Conservation (phyloP, 805 yeast genomes). For the Pichia heedii region DNA sequence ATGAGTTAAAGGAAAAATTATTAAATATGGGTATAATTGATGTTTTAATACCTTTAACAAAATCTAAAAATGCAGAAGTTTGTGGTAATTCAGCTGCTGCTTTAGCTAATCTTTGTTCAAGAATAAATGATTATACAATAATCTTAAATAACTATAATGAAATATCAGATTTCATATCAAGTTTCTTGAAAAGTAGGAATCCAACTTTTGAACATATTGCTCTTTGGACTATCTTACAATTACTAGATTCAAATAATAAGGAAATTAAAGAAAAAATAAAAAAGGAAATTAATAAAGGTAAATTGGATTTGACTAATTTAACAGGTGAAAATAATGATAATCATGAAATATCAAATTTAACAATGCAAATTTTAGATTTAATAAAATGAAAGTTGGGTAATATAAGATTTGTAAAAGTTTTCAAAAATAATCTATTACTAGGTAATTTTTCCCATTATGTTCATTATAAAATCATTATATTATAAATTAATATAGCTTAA, state of each 20-base stretch:
- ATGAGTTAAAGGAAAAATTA: slow-evolving; percentile 79
- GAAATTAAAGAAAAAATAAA: slow-evolving; percentile 38
- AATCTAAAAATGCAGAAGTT: slow-evolving; percentile 82
- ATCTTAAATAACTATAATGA: slow-evolving; percentile 87
- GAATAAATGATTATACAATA: slow-evolving; percentile 74
- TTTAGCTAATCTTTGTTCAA: slow-evolving; percentile 86
- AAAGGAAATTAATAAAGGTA: slow-evolving; percentile 25
- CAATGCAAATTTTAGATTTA: slow-evolving; percentile 29
- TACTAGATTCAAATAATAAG: slow-evolving; percentile 75
- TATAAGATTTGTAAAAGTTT: too few relatives aligned
- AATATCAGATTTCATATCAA: slow-evolving; percentile 68
- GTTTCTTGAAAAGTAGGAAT: slow-evolving; percentile 75
- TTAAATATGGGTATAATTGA: slow-evolving; percentile 78
- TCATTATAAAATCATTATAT: too few relatives aligned
- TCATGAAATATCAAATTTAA: slow-evolving; percentile 29
- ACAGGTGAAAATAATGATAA: slow-evolving; percentile 29
- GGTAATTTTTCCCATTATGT: too few relatives aligned
- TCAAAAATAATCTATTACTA: too few relatives aligned
- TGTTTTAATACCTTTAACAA: slow-evolving; percentile 86
- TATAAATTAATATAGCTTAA: too few relatives aligned
- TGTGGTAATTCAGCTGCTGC: slow-evolving; percentile 99
- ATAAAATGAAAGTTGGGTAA: slow-evolving; percentile 26
- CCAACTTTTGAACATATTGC: slow-evolving; percentile 98
- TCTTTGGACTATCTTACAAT: slow-evolving; percentile 89
- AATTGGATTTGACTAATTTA: slow-evolving; percentile 25